phyloP scores from a whole-genome alignment of 2,329 filamentous ascomycete genomes.

The Paecilomyces formosus region DNA sequence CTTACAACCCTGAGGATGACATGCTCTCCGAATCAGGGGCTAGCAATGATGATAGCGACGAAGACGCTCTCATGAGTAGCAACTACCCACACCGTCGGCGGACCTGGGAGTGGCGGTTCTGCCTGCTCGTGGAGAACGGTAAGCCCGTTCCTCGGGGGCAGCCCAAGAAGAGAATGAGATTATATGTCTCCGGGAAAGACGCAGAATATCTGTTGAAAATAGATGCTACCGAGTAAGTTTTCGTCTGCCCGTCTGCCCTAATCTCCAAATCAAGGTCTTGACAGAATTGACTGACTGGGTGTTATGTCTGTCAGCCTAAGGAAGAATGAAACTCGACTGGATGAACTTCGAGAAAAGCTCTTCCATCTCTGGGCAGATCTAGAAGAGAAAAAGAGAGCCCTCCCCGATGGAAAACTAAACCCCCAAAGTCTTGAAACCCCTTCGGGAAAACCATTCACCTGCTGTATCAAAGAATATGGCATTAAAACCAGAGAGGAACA shows the following conservation, averaged over 20 bases:
- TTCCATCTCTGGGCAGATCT: slow-evolving; percentile 81
- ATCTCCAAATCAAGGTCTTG: not conserved
- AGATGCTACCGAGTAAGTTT: slow-evolving; percentile 47
- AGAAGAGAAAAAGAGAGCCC: slow-evolving; percentile 57
- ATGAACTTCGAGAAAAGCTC: slow-evolving; percentile 58
- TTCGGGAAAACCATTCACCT: slow-evolving; percentile 57
- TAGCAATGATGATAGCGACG: slow-evolving; percentile 20
- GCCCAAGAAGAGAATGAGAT: slow-evolving; percentile 51
- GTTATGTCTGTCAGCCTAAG: slow-evolving; percentile 44
- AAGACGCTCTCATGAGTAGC: not conserved
- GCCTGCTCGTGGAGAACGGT: slow-evolving; percentile 68
- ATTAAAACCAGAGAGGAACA: slow-evolving; percentile 29
- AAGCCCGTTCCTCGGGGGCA: slow-evolving; percentile 25
- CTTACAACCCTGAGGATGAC: slow-evolving; percentile 44
- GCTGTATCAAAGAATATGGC: slow-evolving; percentile 66
- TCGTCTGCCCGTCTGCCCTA: not conserved
- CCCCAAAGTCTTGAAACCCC: slow-evolving; percentile 17
- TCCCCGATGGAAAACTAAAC: slow-evolving; percentile 14
- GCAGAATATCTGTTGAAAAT: slow-evolving; percentile 51
- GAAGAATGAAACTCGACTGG: slow-evolving; percentile 42
- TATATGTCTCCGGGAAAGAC: slow-evolving; percentile 56
- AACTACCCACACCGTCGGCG: slow-evolving; percentile 2
- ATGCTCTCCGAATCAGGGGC: slow-evolving; percentile 36
- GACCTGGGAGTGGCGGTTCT: slow-evolving; percentile 78
- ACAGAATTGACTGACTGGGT: slow-evolving; percentile 1